A percentile compares a stretch with the other conserved stretches of the same genome.
Evolutionary conservation across 345 rosid genomes (phyloP).

Genomic region (Boechera divaricarpa): DNA sequence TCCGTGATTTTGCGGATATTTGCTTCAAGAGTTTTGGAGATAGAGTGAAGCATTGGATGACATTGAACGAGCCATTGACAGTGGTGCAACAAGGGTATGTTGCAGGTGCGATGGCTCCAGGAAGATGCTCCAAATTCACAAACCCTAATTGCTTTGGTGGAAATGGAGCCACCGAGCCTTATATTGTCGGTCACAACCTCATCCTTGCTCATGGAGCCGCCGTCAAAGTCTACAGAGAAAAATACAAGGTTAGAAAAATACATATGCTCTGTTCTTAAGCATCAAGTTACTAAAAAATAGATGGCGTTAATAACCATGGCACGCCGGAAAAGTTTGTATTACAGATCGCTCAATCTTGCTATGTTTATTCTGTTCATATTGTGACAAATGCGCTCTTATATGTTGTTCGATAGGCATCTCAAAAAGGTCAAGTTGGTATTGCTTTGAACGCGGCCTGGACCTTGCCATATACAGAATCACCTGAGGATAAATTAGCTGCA

Average conservation of each 20-base stretch:
- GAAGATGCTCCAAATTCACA: slow-evolving; percentile 48
- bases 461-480: slow-evolving; percentile 49
- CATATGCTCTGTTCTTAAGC: background rate
- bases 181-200: slow-evolving; percentile 48
- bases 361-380: background rate
- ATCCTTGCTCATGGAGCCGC: slow-evolving; percentile 54
- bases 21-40: slow-evolving; percentile 55
- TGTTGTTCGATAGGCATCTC: slow-evolving; percentile 40
- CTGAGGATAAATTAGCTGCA: slow-evolving; percentile 45
- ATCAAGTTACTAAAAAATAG: slow-evolving; percentile 4
- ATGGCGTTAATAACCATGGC: too few species aligned
- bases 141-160: slow-evolving; percentile 39
- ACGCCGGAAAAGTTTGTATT: too few species aligned
- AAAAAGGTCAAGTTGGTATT: slow-evolving; percentile 55
- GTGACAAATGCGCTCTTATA: background rate
- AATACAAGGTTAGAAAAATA: slow-evolving; percentile 37
- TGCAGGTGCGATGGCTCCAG: slow-evolving; percentile 43
- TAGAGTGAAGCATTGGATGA: slow-evolving; percentile 58
- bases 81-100: slow-evolving; percentile 43
- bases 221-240: slow-evolving; percentile 44
- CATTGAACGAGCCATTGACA: slow-evolving; percentile 54
- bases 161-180: slow-evolving; percentile 48
- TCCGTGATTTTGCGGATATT: slow-evolving; percentile 50
- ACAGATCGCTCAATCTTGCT: background rate
- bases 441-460: slow-evolving; percentile 46